These are phyloP conservation scores for Sphagnum magellanicum DNA, from an alignment of 228 moss, liverwort and hornwort species.

Conservation along the genomic window DNA sequence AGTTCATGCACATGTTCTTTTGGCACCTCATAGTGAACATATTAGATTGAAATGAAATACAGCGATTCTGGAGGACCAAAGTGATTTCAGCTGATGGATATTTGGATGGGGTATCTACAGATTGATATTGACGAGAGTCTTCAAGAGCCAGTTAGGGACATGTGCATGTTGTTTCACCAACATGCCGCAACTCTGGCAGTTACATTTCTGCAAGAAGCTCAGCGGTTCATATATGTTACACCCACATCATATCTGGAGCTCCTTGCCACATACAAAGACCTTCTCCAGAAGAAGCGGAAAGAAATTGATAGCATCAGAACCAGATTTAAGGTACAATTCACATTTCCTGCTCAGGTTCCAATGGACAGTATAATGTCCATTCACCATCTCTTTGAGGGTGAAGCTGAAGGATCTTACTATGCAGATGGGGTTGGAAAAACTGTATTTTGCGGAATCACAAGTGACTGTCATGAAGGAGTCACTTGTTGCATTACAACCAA, in stretches of 20 bases:
- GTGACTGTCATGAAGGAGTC: constrained; percentile 79
- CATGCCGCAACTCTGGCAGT: constrained; percentile 36
- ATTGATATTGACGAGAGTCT: constrained; percentile 58
- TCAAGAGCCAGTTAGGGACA: constrained; percentile 49
- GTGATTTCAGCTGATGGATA: background rate
- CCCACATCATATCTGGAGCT: constrained; percentile 80
- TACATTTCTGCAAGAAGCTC: constrained; percentile 57
- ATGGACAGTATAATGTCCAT: background rate
- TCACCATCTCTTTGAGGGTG: background rate
- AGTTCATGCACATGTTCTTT: background rate
- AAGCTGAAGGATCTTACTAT: background rate
- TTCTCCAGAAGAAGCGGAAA: constrained; percentile 44
- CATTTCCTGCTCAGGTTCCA: too few relatives aligned
- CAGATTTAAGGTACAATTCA: constrained; percentile 44
- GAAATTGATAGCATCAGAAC: constrained; percentile 52
- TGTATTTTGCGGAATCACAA: constrained; percentile 74
- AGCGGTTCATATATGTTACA: constrained; percentile 71
- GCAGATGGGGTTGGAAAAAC: constrained; percentile 76
- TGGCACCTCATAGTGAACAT: background rate
- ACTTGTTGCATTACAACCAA: constrained; percentile 70
- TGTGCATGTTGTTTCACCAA: constrained; percentile 84
- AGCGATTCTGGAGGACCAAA: too few relatives aligned
- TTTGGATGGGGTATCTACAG: constrained; percentile 11
- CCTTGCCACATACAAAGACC: constrained; percentile 66
- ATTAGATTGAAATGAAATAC: too few relatives aligned